Evolutionary conservation across 768 basidiomycete species (phyloP).

Genomic region (Hemileccinum impolitum): DNA sequence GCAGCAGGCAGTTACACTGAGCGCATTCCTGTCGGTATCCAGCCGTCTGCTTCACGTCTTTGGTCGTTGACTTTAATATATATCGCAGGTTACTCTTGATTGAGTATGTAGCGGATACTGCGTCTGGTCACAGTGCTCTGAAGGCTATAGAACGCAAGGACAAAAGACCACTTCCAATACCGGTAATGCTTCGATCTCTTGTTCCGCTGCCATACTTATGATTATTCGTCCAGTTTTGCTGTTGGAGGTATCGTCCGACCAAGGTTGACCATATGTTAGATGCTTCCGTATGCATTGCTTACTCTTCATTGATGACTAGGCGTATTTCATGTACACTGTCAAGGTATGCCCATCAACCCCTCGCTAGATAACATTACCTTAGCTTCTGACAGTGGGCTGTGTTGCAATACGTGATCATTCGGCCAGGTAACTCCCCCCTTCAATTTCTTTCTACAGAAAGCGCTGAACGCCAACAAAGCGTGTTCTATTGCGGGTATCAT

Average conservation of each 20-base stretch:
- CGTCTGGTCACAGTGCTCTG: constrained; percentile 56
- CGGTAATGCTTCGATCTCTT: constrained; percentile 37
- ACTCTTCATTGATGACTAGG: constrained; percentile 33
- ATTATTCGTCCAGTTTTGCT: constrained; percentile 58
- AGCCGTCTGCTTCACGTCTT: not conserved
- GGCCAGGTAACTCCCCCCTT: constrained; percentile 40
- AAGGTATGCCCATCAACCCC: constrained; percentile 48
- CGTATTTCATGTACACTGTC: constrained; percentile 87
- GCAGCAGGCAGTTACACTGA: constrained; percentile 69
- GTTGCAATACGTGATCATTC: constrained; percentile 81
- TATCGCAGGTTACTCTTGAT: constrained; percentile 66
- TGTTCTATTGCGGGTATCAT: constrained; percentile 74
- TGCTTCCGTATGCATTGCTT: not conserved
- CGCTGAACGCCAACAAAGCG: constrained; percentile 14
- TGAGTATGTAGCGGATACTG: constrained; percentile 77
- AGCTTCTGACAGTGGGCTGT: constrained; percentile 64
- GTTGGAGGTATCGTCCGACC: constrained; percentile 76
- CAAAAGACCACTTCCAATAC: constrained; percentile 67
- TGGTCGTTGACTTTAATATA: constrained; percentile 3
- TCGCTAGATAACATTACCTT: not conserved
- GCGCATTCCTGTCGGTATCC: constrained; percentile 74
- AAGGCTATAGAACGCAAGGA: constrained; percentile 77
- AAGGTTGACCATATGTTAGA: constrained; percentile 43
- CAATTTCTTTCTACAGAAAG: not conserved
- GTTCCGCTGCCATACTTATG: not conserved